These are phyloP conservation scores for Pythium sukuiense DNA, from an alignment of 352 stramenopile genomes.

Conservation along the genomic window DNA sequence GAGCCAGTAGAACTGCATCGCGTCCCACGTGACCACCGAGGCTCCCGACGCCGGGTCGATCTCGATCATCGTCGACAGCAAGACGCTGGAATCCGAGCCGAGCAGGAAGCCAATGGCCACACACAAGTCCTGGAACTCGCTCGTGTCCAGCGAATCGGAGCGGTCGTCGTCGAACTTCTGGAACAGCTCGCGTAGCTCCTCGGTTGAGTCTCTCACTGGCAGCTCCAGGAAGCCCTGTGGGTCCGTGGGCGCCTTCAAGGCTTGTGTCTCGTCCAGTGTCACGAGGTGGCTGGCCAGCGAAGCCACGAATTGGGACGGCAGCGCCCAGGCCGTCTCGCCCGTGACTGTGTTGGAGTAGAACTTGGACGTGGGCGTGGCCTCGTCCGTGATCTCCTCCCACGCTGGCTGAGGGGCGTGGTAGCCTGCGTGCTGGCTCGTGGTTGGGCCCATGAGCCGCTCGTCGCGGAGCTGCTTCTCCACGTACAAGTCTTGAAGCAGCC, in stretches of 20 bases:
- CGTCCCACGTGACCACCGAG: constrained; percentile 46
- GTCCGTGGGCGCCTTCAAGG: constrained; percentile 11
- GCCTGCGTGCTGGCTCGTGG: neutral
- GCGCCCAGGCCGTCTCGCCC: constrained; percentile 51
- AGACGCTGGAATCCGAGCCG: constrained; percentile 6
- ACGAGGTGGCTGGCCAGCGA: constrained; percentile 36
- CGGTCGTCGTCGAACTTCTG: constrained; percentile 59
- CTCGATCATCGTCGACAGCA: constrained; percentile 41
- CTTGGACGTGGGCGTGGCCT: constrained; percentile 11
- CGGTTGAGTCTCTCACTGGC: constrained; percentile 33
- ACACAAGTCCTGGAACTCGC: constrained; percentile 65
- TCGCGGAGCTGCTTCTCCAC: constrained; percentile 27
- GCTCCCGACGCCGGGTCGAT: constrained; percentile 39
- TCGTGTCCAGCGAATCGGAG: constrained; percentile 41
- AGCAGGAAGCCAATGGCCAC: constrained; percentile 38
- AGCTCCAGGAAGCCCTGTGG: constrained; percentile 13
- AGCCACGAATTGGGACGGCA: constrained; percentile 40
- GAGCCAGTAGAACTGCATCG: constrained; percentile 49
- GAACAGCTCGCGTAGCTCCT: constrained; percentile 55
- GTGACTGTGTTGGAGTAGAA: constrained; percentile 61
- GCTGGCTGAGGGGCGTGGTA: constrained; percentile 29
- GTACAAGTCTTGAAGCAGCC: constrained; percentile 46
- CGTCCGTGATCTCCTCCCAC: constrained; percentile 57
- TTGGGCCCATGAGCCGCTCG: neutral
- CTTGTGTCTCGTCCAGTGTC: constrained; percentile 25